Conservation (phyloP, 2,329 filamentous ascomycete genomes). For the Lizonia empirigonia region DNA sequence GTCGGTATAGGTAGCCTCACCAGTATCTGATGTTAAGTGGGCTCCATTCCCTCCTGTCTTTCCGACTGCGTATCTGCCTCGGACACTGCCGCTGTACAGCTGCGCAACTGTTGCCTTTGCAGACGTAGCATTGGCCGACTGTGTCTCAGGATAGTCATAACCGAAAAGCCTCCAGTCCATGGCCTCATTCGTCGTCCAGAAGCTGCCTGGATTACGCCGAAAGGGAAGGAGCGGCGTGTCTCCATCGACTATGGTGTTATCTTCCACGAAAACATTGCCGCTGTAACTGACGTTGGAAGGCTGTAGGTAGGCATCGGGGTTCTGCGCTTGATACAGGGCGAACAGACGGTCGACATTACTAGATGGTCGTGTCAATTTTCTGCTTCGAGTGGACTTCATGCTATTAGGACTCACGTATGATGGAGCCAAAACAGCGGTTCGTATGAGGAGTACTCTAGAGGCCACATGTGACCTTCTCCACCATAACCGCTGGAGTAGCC, state of each 20-base stretch:
- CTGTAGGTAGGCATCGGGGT: constrained; percentile 69
- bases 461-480: constrained; percentile 69
- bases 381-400: background rate
- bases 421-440: constrained; percentile 65
- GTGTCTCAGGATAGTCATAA: constrained; percentile 44
- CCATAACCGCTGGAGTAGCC: constrained; percentile 18
- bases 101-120: constrained; percentile 26
- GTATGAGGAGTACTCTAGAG: constrained; percentile 73
- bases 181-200: constrained; percentile 40
- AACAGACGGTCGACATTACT: constrained; percentile 56
- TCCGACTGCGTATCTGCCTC: constrained; percentile 4
- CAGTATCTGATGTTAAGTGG: background rate
- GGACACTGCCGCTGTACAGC: constrained; percentile 29
- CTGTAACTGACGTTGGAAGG: constrained; percentile 45
- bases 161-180: constrained; percentile 35
- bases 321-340: constrained; percentile 75
- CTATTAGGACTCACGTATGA: constrained; percentile 45
- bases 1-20: constrained; percentile 27
- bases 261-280: constrained; percentile 49
- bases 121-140: constrained; percentile 30
- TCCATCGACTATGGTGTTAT: constrained; percentile 52
- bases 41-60: background rate
- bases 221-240: constrained; percentile 52
- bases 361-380: background rate
- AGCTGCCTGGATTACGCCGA: constrained; percentile 25